Evolutionary conservation across 352 stramenopile species (phyloP).

Genomic region (Pythium aristosporum): DNA sequence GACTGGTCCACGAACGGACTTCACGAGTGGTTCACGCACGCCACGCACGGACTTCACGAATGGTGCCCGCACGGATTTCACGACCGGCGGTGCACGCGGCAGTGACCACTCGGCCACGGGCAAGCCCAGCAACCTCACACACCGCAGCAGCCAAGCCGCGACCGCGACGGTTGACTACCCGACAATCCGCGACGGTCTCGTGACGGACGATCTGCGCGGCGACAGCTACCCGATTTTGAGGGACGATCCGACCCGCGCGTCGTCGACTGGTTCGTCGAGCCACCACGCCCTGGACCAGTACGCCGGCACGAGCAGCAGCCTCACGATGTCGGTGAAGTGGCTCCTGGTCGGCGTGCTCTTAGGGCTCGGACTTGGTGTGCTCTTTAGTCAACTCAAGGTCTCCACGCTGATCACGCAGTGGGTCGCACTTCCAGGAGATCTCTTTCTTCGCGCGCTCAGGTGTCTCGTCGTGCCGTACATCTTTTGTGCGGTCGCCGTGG

Average conservation of each 20-base stretch:
- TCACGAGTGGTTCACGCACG: background rate
- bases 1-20: slow-evolving; percentile 4
- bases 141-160: slow-evolving; percentile 6
- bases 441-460: slow-evolving; percentile 73
- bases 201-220: slow-evolving; percentile 1
- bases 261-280: slow-evolving; percentile 3
- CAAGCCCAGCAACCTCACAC: slow-evolving; percentile 16
- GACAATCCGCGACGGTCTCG: slow-evolving; percentile 16
- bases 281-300: slow-evolving; percentile 26
- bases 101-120: slow-evolving; percentile 5
- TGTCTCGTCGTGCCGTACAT: slow-evolving; percentile 74
- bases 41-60: slow-evolving; percentile 11
- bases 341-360: slow-evolving; percentile 47
- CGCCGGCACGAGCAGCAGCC: slow-evolving; percentile 38
- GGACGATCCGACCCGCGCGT: slow-evolving; percentile 18
- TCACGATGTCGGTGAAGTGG: slow-evolving; percentile 47
- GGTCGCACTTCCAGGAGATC: slow-evolving; percentile 64
- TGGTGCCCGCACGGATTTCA: slow-evolving; percentile 13
- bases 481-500: slow-evolving; percentile 78
- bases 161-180: slow-evolving; percentile 10
- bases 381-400: slow-evolving; percentile 43
- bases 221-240: slow-evolving; percentile 25
- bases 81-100: background rate
- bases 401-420: slow-evolving; percentile 40
- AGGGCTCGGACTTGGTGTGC: slow-evolving; percentile 44